Evolutionary conservation across 345 rosid species (phyloP), one percentile per base, ranked within the genome.

Genomic region (Passiflora organensis): DNA sequence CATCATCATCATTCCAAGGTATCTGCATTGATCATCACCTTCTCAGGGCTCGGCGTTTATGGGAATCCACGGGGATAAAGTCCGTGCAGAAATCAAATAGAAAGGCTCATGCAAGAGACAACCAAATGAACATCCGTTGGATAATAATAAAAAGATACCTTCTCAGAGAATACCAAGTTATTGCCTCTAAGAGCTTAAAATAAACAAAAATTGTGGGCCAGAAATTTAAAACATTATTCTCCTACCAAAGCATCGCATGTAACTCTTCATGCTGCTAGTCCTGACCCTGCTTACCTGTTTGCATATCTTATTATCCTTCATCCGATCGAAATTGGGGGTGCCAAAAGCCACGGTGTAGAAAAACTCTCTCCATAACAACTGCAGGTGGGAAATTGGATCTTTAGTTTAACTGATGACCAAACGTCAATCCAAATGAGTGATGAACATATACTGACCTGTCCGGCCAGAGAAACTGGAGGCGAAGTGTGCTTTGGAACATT

Each of bases 341-440:
- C 84, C 95, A 66, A 76, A 81, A 39, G 96, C 95, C 59, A 72
- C 90, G 20, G 98, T 80, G 48, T 88, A 91, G 74, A 85, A 91
- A 72, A 91, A 91, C 20, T 91, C 98, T 57, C 96, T 72, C 96
- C 98, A 91, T 34, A 91, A 64, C 75, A 91, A 63, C 98, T 91
- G 65, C 32, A 23, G 62, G 5, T 60, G 15, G 34, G 44, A 56
- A 48, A 63, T 13, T 10, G 63, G 43, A 58, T 18, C 34, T 55
- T 78, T 15, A 76, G 44, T 48, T 22, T 51, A 34, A 36, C 32
- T 12, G 23, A 15, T 62, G 21, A 47, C 34, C n/a, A 21, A 20
- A 25, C 15, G 53, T 54, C 38, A 32, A 54, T 28, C 69, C 1
- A 10, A 13, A 62, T 10, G 48, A 28, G 21, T 23, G 14, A 11